These are phyloP conservation scores for Schizophyllum commune DNA, from an alignment of 1,284 basidiomycete species.

Conservation along the genomic window DNA sequence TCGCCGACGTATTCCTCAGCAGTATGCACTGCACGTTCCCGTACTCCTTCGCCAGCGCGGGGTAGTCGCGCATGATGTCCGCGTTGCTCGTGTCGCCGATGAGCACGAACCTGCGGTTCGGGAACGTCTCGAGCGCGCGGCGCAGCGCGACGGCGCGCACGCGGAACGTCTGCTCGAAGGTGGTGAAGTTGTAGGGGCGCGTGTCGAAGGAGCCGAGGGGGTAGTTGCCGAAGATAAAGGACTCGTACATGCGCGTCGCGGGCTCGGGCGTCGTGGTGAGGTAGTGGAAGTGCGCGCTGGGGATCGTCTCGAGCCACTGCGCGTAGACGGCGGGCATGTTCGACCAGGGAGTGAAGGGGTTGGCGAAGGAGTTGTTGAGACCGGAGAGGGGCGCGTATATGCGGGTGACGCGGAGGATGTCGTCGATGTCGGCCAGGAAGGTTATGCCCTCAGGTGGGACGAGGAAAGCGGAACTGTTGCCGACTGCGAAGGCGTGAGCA, in stretches of 20 bases:
- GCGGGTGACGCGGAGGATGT: slow-evolving; percentile 24
- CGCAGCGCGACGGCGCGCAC: slow-evolving; percentile 20
- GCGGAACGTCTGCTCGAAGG: slow-evolving; percentile 20
- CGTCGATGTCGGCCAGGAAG: slow-evolving; percentile 25
- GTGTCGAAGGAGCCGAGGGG: slow-evolving; percentile 24
- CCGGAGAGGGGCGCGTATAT: slow-evolving; percentile 24
- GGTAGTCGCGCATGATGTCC: slow-evolving; percentile 23
- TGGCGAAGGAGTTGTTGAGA: slow-evolving; percentile 23
- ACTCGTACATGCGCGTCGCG: slow-evolving; percentile 23
- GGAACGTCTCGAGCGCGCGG: slow-evolving; percentile 24
- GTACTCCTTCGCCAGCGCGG: slow-evolving; percentile 20
- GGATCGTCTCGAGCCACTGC: slow-evolving; percentile 18
- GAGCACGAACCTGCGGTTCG: slow-evolving; percentile 22
- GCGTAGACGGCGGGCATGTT: slow-evolving; percentile 21
- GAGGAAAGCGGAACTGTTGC: slow-evolving; percentile 22
- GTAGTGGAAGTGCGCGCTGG: slow-evolving; percentile 23
- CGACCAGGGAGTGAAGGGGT: slow-evolving; percentile 22
- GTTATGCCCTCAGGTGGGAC: slow-evolving; percentile 21
- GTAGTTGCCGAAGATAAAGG: slow-evolving; percentile 22
- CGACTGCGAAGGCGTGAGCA: slow-evolving; percentile 5
- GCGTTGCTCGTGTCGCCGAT: slow-evolving; percentile 23
- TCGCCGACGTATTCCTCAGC: slow-evolving; percentile 23
- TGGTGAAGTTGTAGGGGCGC: slow-evolving; percentile 23
- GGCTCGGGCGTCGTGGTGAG: slow-evolving; percentile 26
- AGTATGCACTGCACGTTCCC: slow-evolving; percentile 24